These are phyloP conservation scores for Auricularia auricula-judae DNA, from an alignment of 768 basidiomycete species.

Conservation along the genomic window DNA sequence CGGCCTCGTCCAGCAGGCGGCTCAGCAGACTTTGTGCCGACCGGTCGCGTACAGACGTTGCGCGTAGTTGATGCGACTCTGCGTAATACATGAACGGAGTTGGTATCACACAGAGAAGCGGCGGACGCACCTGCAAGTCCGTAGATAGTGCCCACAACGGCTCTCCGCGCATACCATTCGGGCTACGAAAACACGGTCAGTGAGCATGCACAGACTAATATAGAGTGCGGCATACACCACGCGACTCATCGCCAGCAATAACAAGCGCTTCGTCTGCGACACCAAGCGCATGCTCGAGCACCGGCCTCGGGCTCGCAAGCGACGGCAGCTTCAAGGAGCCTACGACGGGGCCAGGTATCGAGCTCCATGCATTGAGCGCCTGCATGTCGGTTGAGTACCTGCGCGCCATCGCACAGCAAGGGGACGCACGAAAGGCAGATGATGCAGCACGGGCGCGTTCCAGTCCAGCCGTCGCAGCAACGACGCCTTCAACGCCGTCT, in stretches of 20 bases:
- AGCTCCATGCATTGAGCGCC: neutral
- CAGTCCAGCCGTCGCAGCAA: neutral
- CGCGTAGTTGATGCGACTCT: neutral
- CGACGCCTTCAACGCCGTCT: neutral
- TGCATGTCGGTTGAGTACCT: neutral
- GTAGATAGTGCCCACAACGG: neutral
- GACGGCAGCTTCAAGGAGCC: neutral
- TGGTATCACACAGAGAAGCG: neutral
- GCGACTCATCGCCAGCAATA: neutral
- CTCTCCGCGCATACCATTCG: neutral
- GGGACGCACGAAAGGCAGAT: neutral
- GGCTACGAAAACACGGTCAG: neutral
- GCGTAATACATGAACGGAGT: neutral
- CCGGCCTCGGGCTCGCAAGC: neutral
- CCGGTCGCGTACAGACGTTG: neutral
- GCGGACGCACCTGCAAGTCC: neutral
- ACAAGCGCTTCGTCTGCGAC: neutral
- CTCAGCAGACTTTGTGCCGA: neutral
- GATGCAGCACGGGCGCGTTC: neutral
- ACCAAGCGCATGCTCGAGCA: neutral
- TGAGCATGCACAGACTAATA: neutral
- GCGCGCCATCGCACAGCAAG: too few relatives aligned
- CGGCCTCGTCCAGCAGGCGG: neutral
- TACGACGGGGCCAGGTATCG: neutral
- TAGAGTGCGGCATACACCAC: neutral